These are phyloP conservation scores for Centaurea solstitialis DNA, from an alignment of 129 eudicot genomes.

Conservation along the genomic window DNA sequence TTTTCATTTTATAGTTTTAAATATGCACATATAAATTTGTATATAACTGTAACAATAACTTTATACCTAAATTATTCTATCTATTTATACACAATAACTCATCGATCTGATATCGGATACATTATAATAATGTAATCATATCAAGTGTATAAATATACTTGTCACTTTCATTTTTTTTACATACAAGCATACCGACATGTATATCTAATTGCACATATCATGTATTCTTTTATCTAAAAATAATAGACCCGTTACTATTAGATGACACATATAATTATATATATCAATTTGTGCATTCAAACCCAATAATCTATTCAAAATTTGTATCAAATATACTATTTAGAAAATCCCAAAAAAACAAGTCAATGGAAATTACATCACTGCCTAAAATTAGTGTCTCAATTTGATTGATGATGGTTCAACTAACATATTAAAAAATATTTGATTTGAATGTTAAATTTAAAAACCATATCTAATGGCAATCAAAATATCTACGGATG, in stretches of 20 bases:
- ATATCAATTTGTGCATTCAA: not conserved
- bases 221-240: not conserved
- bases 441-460: no score
- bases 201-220: not conserved
- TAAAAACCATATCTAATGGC: not conserved
- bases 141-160: no score
- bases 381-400: not conserved
- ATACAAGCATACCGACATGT: not conserved
- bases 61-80: not conserved
- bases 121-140: no score
- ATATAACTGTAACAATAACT: no score
- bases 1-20: not conserved
- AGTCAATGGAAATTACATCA: constrained; percentile 30
- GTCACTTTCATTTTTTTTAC: not conserved
- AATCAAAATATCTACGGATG: no score
- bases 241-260: not conserved
- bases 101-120: not conserved
- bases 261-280: not conserved
- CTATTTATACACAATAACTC: not conserved
- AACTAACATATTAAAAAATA: not conserved
- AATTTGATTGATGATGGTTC: constrained; percentile 26
- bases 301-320: not conserved
- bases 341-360: constrained; percentile 15
- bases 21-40: not conserved
- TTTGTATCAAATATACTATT: not conserved